phyloP scores from a whole-genome alignment of 1,284 basidiomycete species.

The Tilletia setariae region DNA sequence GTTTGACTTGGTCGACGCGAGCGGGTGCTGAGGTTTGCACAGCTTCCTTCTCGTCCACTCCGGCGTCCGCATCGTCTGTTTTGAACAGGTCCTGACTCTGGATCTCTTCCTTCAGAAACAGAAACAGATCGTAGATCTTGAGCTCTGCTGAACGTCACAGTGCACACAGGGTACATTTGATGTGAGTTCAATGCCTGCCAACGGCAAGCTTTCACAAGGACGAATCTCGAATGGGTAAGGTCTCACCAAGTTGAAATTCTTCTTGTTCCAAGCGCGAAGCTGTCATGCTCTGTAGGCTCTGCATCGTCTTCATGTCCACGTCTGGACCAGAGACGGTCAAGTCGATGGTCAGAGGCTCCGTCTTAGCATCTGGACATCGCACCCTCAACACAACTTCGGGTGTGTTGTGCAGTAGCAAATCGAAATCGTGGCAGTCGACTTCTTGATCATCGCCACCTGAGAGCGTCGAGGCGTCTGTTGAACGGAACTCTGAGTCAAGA shows the following conservation, averaged over 20 bases:
- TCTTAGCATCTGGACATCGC: neutral
- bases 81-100: neutral
- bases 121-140: slow-evolving; percentile 11
- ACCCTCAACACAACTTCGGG: neutral
- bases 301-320: neutral
- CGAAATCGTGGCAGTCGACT: neutral
- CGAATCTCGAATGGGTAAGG: neutral
- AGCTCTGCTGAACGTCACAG: neutral
- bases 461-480: neutral
- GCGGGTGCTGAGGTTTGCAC: neutral
- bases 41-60: neutral
- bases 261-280: neutral
- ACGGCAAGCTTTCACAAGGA: neutral
- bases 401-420: neutral
- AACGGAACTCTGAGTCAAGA: neutral
- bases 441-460: neutral
- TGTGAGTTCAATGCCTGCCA: neutral
- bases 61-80: neutral
- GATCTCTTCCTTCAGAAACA: neutral
- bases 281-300: neutral
- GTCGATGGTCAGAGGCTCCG: neutral
- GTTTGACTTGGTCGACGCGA: neutral
- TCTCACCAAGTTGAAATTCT: slow-evolving; percentile 1
- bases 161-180: neutral
- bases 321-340: neutral